Base-by-base conservation (phyloP, 108 stramenopile species). In the Skeletonema grethae region DNA sequence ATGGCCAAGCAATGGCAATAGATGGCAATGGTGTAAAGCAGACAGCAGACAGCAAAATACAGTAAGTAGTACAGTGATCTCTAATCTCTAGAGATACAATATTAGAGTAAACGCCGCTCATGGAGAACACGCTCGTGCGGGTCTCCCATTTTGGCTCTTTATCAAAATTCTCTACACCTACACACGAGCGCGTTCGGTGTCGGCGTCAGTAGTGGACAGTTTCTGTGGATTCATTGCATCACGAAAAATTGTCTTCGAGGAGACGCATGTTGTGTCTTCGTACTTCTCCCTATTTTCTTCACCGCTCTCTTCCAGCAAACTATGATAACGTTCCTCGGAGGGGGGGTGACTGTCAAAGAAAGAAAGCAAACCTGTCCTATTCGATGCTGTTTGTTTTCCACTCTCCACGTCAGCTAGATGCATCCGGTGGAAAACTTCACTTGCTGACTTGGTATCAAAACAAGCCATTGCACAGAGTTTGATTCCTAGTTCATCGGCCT, bases 401-500 rank as follows among this genome's bases (percentile, higher is more conserved):
- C 80, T 73, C 10, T 77, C 79, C 5, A 79, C 43, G 65, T 85
- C 85, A 53, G 61, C 63, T 56, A 85, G 20, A 65, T 92, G 90
- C 94, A 95, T 92, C 71, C 83, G 87, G 16, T 85, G 69, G 69
- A 92, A 92, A 24, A 91, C 90, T 15, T 78, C 63, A 31, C 86
- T 65, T 10, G 91, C 94, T 13, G 66, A 61, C 20, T 43, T 59
- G 5, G 94, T 95, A 64, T 95, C 82, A 58, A 70, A 95, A 65
- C 94, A 95, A 5, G 91, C 89, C 86, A 85, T 87, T 53, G 94
- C 94, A 16, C 88, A 85, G 7, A 95, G 39, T 38, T 67, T 79
- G 12, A 89, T 87, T 7, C 94, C 94, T 41, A 92, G 63, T 67
- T 85, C 88, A 66, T 95, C 94, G 2, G 94, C 94, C 36, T 85